Evolutionary conservation across 345 rosid genomes (phyloP).

Genomic region (Brassica incana): DNA sequence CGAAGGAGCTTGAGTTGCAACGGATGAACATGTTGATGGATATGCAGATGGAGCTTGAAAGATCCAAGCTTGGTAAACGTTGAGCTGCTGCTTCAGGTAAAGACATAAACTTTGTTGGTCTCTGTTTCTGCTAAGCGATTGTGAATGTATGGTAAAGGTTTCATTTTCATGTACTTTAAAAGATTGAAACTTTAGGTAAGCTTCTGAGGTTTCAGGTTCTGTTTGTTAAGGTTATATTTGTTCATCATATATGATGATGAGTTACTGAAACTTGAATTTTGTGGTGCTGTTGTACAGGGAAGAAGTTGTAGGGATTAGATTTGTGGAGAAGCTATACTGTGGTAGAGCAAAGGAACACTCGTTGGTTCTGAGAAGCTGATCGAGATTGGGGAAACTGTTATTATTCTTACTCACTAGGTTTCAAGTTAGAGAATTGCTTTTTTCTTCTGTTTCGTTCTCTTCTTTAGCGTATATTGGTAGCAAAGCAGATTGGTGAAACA

Average conservation of each 20-base stretch:
- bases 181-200: not conserved
- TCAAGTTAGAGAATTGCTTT: conserved; percentile 22
- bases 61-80: conserved; percentile 45
- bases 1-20: conserved; percentile 67
- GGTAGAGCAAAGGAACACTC: not conserved
- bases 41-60: conserved; percentile 66
- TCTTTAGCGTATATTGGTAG: conserved; percentile 30
- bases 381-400: conserved; percentile 32
- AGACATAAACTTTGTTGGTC: not conserved
- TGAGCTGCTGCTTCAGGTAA: conserved; percentile 26
- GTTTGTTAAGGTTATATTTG: not conserved
- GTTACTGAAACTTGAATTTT: no score
- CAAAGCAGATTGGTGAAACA: conserved; percentile 13
- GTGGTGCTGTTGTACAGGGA: not conserved
- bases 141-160: not conserved
- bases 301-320: conserved; percentile 31
- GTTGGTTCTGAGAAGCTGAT: not conserved
- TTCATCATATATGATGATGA: not conserved
- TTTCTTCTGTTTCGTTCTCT: not conserved
- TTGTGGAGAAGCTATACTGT: conserved; percentile 21
- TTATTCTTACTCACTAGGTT: conserved; percentile 34
- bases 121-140: not conserved
- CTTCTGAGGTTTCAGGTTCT: not conserved
- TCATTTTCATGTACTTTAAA: not conserved
- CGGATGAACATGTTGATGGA: conserved; percentile 72